phyloP scores from a whole-genome alignment of 306 rosid genomes.

The Oxytropis ochrocephala region DNA sequence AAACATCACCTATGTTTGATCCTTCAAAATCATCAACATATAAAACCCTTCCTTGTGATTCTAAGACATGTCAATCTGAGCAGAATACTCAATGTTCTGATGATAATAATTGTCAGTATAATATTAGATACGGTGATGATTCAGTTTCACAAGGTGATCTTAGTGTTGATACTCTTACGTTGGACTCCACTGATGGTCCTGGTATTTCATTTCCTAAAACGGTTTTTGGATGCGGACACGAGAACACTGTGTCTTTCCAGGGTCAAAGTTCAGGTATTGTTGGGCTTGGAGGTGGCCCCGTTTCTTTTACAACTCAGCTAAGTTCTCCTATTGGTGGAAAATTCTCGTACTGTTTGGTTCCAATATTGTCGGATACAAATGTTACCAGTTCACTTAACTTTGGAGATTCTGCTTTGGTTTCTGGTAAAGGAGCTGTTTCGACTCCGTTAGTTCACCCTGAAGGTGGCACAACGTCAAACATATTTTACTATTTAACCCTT shows the following conservation, averaged over 20 bases:
- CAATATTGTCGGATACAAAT: neutral
- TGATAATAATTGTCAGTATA: slow-evolving; percentile 4
- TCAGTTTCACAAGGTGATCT: slow-evolving; percentile 26
- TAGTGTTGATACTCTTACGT: slow-evolving; percentile 35
- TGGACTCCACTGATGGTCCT: slow-evolving; percentile 25
- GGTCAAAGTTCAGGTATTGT: slow-evolving; percentile 36
- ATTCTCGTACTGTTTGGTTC: slow-evolving; percentile 51
- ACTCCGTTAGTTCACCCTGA: neutral
- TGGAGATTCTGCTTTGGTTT: slow-evolving; percentile 21
- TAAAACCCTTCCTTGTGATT: neutral
- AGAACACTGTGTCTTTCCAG: neutral
- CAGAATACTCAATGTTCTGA: neutral
- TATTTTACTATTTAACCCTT: neutral
- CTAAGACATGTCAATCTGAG: neutral
- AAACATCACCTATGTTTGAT: slow-evolving; percentile 32
- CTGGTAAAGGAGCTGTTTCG: neutral
- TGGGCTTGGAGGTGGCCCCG: slow-evolving; percentile 39
- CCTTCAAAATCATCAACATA: slow-evolving; percentile 33
- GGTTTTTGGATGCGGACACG: slow-evolving; percentile 41
- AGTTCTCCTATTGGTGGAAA: slow-evolving; percentile 19
- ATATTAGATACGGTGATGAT: slow-evolving; percentile 22
- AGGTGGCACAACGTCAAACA: neutral
- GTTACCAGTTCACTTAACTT: neutral
- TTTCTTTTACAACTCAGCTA: slow-evolving; percentile 34
- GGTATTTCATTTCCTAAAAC: slow-evolving; percentile 8